Evolutionary conservation across 1,139 yeast species (phyloP).

Genomic region (Nadsonia starkeyi-henricii): DNA sequence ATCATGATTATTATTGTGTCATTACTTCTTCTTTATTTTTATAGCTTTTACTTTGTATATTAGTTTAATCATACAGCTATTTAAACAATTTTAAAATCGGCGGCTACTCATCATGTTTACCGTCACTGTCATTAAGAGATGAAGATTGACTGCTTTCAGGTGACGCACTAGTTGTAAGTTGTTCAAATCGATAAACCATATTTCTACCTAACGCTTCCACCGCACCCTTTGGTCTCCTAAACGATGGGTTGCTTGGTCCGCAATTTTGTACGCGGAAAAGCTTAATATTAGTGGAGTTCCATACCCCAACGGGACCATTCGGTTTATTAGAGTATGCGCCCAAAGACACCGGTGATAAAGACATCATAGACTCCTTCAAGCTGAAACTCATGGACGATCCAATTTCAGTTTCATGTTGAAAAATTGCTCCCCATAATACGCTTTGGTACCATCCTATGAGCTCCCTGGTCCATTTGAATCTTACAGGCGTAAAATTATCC

Average conservation of each 20-base stretch:
- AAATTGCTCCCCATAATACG: conserved; percentile 52
- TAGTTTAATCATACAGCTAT: too few relatives aligned
- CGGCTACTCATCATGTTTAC: too few relatives aligned
- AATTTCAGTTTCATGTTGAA: conserved; percentile 29
- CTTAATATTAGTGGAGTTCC: conserved; percentile 51
- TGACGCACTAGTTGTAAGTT: conserved; percentile 8
- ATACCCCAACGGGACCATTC: conserved; percentile 23
- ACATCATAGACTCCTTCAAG: conserved; percentile 10
- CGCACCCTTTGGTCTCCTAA: conserved; percentile 29
- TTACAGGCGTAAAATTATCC: conserved; percentile 32
- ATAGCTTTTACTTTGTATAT: too few relatives aligned
- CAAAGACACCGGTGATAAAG: conserved; percentile 8
- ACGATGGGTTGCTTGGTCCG: conserved; percentile 29
- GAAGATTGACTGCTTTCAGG: too few relatives aligned
- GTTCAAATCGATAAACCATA: conserved; percentile 17
- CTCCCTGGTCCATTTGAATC: conserved; percentile 45
- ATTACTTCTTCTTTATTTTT: too few relatives aligned
- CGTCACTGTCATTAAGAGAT: too few relatives aligned
- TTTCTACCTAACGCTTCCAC: conserved; percentile 43
- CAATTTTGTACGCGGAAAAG: conserved; percentile 43
- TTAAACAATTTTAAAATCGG: too few relatives aligned
- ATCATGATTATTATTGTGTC: too few relatives aligned
- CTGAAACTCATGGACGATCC: conserved; percentile 6
- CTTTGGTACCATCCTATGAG: conserved; percentile 72
- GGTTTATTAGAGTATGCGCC: conserved; percentile 9